Percentiles rank a stretch among this genome's conserved stretches.
phyloP scores from a whole-genome alignment of 2,329 filamentous ascomycete genomes.

The Plectosphaerella sp. region DNA sequence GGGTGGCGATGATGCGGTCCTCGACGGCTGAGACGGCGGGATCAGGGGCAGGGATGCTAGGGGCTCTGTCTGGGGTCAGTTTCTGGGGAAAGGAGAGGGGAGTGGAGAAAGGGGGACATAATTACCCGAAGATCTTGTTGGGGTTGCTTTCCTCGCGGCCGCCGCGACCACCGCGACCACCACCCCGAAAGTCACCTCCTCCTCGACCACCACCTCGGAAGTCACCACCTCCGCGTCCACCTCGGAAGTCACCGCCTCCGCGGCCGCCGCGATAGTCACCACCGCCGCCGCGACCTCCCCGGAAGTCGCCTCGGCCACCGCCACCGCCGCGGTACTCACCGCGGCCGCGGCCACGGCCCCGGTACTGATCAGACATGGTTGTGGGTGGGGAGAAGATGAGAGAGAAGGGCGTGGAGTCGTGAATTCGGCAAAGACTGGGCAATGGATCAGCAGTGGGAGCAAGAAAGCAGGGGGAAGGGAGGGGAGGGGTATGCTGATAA shows the following conservation, averaged over 20 bases:
- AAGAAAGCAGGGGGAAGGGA: too few relatives aligned
- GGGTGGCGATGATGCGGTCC: conserved; percentile 27
- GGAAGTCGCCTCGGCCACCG: neutral
- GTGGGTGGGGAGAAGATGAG: neutral
- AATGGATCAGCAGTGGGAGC: too few relatives aligned
- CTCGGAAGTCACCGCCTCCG: conserved; percentile 9
- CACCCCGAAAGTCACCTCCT: conserved; percentile 4
- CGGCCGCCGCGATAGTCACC: conserved; percentile 4
- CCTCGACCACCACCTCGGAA: neutral
- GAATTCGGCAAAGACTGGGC: too few relatives aligned
- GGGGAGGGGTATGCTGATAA: too few relatives aligned
- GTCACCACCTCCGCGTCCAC: conserved; percentile 10
- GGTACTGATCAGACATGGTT: neutral
- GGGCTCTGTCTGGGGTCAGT: conserved; percentile 4
- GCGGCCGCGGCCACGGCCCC: neutral
- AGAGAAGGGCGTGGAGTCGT: too few relatives aligned
- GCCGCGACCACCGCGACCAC: conserved; percentile 15
- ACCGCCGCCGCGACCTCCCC: conserved; percentile 1
- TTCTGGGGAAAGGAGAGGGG: conserved; percentile 12
- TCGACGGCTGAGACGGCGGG: conserved; percentile 30
- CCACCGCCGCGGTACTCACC: neutral
- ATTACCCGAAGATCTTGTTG: conserved; percentile 7
- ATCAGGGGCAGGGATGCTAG: conserved; percentile 17
- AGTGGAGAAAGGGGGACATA: conserved; percentile 8
- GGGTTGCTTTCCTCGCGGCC: conserved; percentile 8